These are phyloP conservation scores for Cicer yamashitae DNA, from an alignment of 306 rosid species.

Conservation along the genomic window DNA sequence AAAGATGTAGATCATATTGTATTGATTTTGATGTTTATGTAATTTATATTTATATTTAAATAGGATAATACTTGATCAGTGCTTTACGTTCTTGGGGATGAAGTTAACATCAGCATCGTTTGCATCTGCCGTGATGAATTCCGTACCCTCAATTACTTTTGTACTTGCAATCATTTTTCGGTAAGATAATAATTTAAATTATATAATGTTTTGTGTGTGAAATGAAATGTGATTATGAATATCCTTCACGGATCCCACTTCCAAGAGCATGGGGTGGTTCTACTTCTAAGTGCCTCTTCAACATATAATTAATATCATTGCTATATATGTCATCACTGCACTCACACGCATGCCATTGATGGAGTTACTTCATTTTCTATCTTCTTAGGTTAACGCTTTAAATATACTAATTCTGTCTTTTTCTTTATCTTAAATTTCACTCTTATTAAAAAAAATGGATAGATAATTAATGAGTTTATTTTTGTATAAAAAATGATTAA, in stretches of 20 bases:
- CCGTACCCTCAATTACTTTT: conserved; percentile 51
- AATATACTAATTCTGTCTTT: no score
- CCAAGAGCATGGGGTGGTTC: not conserved
- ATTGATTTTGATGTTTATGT: no score
- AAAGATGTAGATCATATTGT: no score
- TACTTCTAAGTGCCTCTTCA: not conserved
- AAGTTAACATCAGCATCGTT: conserved; percentile 52
- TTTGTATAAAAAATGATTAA: no score
- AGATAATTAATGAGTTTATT: no score
- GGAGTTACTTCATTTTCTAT: not conserved
- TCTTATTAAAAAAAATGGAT: no score
- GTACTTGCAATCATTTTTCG: conserved; percentile 46
- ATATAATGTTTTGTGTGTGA: not conserved
- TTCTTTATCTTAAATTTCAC: no score
- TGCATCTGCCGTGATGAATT: conserved; percentile 53
- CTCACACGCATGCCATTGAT: conserved; percentile 4
- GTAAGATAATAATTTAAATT: conserved; percentile 28
- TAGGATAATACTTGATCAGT: conserved; percentile 45
- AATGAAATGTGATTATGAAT: not conserved
- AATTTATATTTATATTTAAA: no score
- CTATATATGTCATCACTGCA: conserved; percentile 40
- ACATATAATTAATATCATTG: not conserved
- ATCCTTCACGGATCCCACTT: conserved; percentile 47
- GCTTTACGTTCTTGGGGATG: conserved; percentile 48
- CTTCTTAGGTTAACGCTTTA: no score